phyloP scores from a whole-genome alignment of 2,329 filamentous ascomycete genomes.

The Onygenales sp. region DNA sequence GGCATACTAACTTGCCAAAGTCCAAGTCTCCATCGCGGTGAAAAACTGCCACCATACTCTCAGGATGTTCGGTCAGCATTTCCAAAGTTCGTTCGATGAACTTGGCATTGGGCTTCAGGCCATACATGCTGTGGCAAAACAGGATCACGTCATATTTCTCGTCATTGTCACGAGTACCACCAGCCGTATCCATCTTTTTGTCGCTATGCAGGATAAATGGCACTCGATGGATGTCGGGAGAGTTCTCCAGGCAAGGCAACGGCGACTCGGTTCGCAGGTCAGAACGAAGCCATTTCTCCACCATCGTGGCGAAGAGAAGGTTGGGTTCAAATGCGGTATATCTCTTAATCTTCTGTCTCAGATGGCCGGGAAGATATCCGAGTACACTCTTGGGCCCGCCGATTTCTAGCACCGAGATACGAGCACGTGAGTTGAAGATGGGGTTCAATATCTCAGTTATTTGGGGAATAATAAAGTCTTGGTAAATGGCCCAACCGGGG shows the following conservation, averaged over 20 bases:
- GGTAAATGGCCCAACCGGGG: conserved; percentile 32
- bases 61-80: conserved; percentile 35
- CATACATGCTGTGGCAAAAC: conserved; percentile 58
- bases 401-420: conserved; percentile 49
- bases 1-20: conserved; percentile 41
- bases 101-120: conserved; percentile 41
- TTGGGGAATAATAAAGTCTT: conserved; percentile 45
- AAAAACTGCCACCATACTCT: conserved; percentile 43
- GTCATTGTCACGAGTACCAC: conserved; percentile 13
- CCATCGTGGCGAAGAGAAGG: conserved; percentile 31
- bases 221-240: conserved; percentile 28
- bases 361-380: conserved; percentile 34
- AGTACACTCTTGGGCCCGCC: conserved; percentile 49
- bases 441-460: conserved; percentile 33
- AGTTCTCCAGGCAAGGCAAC: conserved; percentile 34
- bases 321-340: conserved; percentile 50
- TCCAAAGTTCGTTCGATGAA: conserved; percentile 40
- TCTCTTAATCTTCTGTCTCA: conserved; percentile 36
- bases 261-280: conserved; percentile 19
- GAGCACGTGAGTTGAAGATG: conserved; percentile 31
- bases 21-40: conserved; percentile 41
- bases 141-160: conserved; percentile 47
- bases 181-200: conserved; percentile 11
- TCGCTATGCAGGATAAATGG: conserved; percentile 31
- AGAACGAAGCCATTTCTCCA: conserved; percentile 36